phyloP scores from a whole-genome alignment of 2,329 filamentous ascomycete genomes.

The Aspergillus viridinutans region DNA sequence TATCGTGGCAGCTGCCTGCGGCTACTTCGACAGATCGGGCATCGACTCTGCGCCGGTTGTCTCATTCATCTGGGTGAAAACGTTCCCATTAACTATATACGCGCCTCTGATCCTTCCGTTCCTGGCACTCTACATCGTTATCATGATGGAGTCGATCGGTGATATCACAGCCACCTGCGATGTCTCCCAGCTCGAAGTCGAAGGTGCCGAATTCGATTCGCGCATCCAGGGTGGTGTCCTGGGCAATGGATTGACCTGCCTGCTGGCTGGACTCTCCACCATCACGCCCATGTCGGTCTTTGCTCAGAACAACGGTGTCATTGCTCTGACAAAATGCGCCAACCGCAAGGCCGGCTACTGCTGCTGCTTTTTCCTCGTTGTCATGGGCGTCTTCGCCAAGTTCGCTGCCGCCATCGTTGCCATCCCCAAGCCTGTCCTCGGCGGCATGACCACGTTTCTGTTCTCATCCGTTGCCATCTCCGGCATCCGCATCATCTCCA shows the following conservation, averaged over 20 bases:
- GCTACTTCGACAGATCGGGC: conserved; percentile 58
- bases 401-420: conserved; percentile 65
- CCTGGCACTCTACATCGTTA: conserved; percentile 55
- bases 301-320: conserved; percentile 67
- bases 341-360: conserved; percentile 65
- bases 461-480: conserved; percentile 63
- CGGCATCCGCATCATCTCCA: conserved; percentile 62
- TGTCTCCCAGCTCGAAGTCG: conserved; percentile 60
- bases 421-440: conserved; percentile 52
- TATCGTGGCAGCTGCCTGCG: conserved; percentile 62
- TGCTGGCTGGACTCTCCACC: conserved; percentile 60
- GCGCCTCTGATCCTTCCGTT: conserved; percentile 63
- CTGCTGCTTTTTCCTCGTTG: conserved; percentile 60
- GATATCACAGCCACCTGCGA: conserved; percentile 67
- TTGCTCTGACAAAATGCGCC: conserved; percentile 63
- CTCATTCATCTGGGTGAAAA: conserved; percentile 68
- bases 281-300: conserved; percentile 66
- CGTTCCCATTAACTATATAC: conserved; percentile 62
- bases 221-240: conserved; percentile 66
- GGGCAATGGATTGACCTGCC: conserved; percentile 62
- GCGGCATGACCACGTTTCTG: conserved; percentile 58
- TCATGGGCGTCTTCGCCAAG: conserved; percentile 69
- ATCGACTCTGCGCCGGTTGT: conserved; percentile 59
- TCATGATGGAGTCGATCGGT: conserved; percentile 65
- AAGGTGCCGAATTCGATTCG: conserved; percentile 62